Percentiles rank a stretch among this genome's conserved stretches.
Conservation (phyloP, 1,139 yeast species). For the Blastobotrys apis region DNA sequence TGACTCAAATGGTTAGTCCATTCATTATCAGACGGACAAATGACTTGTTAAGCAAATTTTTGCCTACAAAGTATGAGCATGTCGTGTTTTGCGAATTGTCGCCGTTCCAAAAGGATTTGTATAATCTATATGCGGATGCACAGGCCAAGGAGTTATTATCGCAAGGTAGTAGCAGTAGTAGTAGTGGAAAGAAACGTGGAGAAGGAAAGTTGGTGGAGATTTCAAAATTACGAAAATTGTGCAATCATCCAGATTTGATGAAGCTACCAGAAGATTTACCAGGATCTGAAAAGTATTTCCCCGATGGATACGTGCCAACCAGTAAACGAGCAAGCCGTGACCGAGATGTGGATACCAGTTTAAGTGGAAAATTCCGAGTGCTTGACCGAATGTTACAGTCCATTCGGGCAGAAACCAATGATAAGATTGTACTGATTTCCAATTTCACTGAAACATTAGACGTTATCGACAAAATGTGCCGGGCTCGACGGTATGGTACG, state of each 20-base stretch:
- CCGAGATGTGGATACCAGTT: constrained; percentile 57
- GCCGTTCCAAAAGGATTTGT: constrained; percentile 69
- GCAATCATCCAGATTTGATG: constrained; percentile 88
- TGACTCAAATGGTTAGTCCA: constrained; percentile 74
- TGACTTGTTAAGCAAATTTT: constrained; percentile 86
- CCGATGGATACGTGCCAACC: constrained; percentile 61
- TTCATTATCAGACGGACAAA: constrained; percentile 94
- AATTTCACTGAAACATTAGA: constrained; percentile 94
- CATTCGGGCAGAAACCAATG: constrained; percentile 77
- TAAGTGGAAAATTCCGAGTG: constrained; percentile 56
- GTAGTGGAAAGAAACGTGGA: constrained; percentile 4
- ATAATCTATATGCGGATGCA: constrained; percentile 71
- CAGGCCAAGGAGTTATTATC: constrained; percentile 63
- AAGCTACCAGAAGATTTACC: constrained; percentile 71
- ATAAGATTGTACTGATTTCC: constrained; percentile 88
- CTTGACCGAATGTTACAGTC: constrained; percentile 68
- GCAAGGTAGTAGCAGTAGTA: neutral
- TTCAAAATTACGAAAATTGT: constrained; percentile 79
- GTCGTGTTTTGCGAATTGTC: constrained; percentile 85
- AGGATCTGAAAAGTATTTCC: constrained; percentile 62
- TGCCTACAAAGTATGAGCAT: constrained; percentile 94
- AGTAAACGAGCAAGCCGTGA: constrained; percentile 47
- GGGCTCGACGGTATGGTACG: constrained; percentile 68
- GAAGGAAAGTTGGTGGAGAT: constrained; percentile 64
- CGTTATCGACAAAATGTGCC: constrained; percentile 80